Evolutionary conservation across 1,139 yeast genomes (phyloP), one percentile per base, ranked within the genome.

Genomic region (Hemisphaericaspora lyxosophila): DNA sequence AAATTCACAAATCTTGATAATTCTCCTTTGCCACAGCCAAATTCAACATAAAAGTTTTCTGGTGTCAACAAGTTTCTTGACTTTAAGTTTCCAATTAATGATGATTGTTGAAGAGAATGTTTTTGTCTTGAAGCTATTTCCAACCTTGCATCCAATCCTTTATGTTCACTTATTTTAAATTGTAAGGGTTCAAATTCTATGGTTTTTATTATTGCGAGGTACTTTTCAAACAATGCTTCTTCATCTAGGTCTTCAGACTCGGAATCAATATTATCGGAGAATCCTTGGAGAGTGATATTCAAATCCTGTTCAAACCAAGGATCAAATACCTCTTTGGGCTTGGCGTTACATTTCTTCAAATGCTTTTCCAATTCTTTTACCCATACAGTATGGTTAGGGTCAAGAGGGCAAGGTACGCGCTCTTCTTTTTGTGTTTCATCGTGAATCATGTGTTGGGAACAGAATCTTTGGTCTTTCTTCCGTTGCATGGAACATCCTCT

Each of bases 1-100:
- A 69, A 61, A 43, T 75, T 70, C n/a, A 87, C 67, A 51, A 78
- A 85, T 43, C 95, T 62, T 0, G 90, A 78, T 18, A 89, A 70
- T 55, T 89, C 97, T 1, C 85, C 96, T 43, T 90, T 76, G 0
- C 97, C 97, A 56, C 95, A 85, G 0, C 97, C 97, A 65, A 87
- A 88, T 57, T 89, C 97, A 18, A 85, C 57, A 50, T 81, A 77
- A 36, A 73, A 64, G 28, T 55, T 51, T 4, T 63, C 50, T 3
- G 57, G 34, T 1, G 62, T 60, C 22, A 82, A 59, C 20, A 82
- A 52, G 0, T 59, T 60, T n/a, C 59, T 48, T 4, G 62, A 55
- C 23, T 74, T 67, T 54, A 89, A 59, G 44, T 85, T 85, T 4
- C 88, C 90, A 15, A 86, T 83, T 41, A 89, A 59, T 3, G 95